phyloP scores from a whole-genome alignment of 495 filamentous ascomycete genomes.

The Pyrenula massariospora region DNA sequence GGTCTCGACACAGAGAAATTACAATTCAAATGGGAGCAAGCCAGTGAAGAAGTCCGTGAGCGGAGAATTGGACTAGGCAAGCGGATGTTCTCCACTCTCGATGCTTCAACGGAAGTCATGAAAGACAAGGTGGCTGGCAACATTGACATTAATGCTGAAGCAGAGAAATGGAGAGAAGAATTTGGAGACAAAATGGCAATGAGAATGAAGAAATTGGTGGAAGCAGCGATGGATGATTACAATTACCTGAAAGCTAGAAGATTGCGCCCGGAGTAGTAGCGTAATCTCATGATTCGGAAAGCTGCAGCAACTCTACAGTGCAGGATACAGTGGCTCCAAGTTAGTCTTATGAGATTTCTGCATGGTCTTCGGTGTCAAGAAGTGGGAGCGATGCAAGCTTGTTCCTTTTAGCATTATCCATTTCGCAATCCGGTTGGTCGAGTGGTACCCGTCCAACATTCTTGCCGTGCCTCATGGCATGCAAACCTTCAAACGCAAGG shows the following conservation, averaged over 20 bases:
- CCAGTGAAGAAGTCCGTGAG: neutral
- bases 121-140: slow-evolving; percentile 1
- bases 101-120: slow-evolving; percentile 2
- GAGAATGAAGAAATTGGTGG: slow-evolving; percentile 10
- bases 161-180: slow-evolving; percentile 5
- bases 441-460: too few species aligned
- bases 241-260: slow-evolving; percentile 3
- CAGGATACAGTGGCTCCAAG: too few species aligned
- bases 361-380: too few species aligned
- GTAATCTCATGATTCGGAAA: too few species aligned
- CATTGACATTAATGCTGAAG: slow-evolving; percentile 4
- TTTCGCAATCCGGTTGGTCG: too few species aligned
- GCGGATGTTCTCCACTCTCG: slow-evolving; percentile 1
- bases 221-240: slow-evolving; percentile 10
- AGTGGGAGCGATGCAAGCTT: too few species aligned
- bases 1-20: slow-evolving; percentile 12
- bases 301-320: too few species aligned
- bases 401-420: too few species aligned
- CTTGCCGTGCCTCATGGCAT: too few species aligned
- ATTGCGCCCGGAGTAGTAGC: slow-evolving; percentile 5
- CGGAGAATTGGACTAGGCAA: neutral
- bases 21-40: slow-evolving; percentile 1
- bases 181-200: slow-evolving; percentile 3
- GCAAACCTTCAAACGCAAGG: too few species aligned
- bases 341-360: too few species aligned